phyloP scores from a whole-genome alignment of 225 moss, liverwort and hornwort species.

The Climacium dendroides region DNA sequence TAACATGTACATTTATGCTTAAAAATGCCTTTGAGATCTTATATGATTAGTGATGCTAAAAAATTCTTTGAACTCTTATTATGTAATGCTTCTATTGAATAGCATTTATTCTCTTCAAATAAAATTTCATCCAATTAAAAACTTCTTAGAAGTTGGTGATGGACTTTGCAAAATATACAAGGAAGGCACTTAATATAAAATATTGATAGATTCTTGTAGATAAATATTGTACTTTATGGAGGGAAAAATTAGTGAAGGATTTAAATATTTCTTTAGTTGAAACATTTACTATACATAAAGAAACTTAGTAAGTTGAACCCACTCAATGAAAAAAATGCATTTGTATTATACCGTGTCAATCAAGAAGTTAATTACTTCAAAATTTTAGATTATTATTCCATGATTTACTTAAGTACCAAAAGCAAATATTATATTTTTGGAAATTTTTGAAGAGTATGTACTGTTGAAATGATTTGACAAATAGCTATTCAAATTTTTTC shows the following conservation, averaged over 20 bases:
- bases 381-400: background rate
- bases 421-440: background rate
- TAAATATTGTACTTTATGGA: too few relatives aligned
- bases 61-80: background rate
- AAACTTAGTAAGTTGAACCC: fast-evolving
- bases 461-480: background rate
- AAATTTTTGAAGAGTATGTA: fast-evolving
- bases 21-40: background rate
- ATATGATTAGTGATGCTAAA: background rate
- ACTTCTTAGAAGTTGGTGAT: background rate
- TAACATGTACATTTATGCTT: fast-evolving
- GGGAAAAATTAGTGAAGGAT: too few relatives aligned
- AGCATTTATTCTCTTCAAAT: background rate
- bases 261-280: background rate
- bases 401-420: background rate
- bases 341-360: background rate
- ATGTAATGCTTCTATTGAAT: background rate
- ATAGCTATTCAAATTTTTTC: background rate
- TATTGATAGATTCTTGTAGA: background rate
- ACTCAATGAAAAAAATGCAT: background rate
- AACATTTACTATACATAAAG: too few relatives aligned
- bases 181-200: background rate
- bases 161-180: background rate
- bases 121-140: background rate
- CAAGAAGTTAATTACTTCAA: background rate